phyloP scores from a whole-genome alignment of 441 rosid genomes.

The Syzygium malaccense region DNA sequence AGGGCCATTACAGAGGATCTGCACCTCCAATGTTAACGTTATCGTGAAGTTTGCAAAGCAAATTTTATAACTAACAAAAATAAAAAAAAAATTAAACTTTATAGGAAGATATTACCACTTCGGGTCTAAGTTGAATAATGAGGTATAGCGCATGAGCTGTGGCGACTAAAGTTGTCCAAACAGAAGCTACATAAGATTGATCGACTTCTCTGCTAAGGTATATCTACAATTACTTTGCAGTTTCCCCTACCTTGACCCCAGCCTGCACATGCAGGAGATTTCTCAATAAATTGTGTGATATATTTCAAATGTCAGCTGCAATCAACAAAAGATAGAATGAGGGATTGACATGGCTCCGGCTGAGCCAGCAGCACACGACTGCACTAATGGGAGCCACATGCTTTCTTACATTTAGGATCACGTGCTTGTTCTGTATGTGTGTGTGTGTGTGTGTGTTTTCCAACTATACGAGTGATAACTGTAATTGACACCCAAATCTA shows the following conservation, averaged over 20 bases:
- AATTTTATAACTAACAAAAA: neutral
- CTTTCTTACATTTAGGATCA: neutral
- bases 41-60: neutral
- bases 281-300: neutral
- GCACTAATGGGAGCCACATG: neutral
- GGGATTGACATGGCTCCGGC: neutral
- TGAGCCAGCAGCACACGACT: neutral
- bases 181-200: slow-evolving; percentile 77
- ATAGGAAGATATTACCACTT: slow-evolving; percentile 43
- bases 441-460: neutral
- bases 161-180: slow-evolving; percentile 68
- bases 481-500: neutral
- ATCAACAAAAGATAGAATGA: neutral
- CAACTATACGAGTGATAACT: neutral
- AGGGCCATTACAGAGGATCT: slow-evolving; percentile 91
- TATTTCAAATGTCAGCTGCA: neutral
- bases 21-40: slow-evolving; percentile 2
- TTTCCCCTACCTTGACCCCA: slow-evolving; percentile 12
- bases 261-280: neutral
- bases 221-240: slow-evolving; percentile 43
- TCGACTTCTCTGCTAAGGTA: slow-evolving; percentile 88
- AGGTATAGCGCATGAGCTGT: slow-evolving; percentile 55
- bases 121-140: slow-evolving; percentile 66
- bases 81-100: neutral
- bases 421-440: neutral